Conservation (phyloP, 768 basidiomycete species). For the Leccinum incarnatum region DNA sequence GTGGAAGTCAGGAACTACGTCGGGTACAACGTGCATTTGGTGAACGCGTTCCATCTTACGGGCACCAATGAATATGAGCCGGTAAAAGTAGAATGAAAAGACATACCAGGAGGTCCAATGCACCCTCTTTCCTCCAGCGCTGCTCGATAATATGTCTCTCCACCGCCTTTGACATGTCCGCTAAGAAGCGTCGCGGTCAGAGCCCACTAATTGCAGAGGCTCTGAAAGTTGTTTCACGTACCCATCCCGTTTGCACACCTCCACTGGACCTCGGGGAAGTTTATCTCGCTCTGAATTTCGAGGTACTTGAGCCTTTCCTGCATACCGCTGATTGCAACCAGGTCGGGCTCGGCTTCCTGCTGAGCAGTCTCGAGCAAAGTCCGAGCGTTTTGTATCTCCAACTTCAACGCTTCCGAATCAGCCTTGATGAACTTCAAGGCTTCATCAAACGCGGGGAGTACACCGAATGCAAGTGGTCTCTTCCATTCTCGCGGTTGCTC, state of each 20-base stretch:
- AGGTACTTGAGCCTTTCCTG: constrained; percentile 55
- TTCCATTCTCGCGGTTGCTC: constrained; percentile 61
- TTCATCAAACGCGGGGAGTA: constrained; percentile 80
- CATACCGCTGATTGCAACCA: constrained; percentile 41
- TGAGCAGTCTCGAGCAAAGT: constrained; percentile 17
- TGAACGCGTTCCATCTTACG: constrained; percentile 87
- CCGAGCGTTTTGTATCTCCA: constrained; percentile 21
- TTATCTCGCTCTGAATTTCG: constrained; percentile 77
- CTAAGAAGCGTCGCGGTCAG: constrained; percentile 33
- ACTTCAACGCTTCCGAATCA: constrained; percentile 54
- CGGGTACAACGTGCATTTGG: constrained; percentile 90
- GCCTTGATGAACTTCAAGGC: constrained; percentile 67
- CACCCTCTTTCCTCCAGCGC: constrained; percentile 82
- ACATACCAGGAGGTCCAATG: constrained; percentile 74
- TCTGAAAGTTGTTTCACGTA: constrained; percentile 36
- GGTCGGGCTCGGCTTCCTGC: constrained; percentile 30
- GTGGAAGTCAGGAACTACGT: constrained; percentile 68
- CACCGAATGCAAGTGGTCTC: constrained; percentile 55
- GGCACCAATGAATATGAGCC: background rate
- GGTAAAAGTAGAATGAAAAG: background rate
- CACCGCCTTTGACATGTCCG: constrained; percentile 62
- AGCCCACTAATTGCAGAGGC: background rate
- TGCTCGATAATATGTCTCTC: constrained; percentile 82
- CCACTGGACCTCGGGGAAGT: constrained; percentile 83
- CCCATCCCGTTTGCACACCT: constrained; percentile 75